phyloP scores from a whole-genome alignment of 139 green algal species.

The Chlamydomonas sp. region DNA sequence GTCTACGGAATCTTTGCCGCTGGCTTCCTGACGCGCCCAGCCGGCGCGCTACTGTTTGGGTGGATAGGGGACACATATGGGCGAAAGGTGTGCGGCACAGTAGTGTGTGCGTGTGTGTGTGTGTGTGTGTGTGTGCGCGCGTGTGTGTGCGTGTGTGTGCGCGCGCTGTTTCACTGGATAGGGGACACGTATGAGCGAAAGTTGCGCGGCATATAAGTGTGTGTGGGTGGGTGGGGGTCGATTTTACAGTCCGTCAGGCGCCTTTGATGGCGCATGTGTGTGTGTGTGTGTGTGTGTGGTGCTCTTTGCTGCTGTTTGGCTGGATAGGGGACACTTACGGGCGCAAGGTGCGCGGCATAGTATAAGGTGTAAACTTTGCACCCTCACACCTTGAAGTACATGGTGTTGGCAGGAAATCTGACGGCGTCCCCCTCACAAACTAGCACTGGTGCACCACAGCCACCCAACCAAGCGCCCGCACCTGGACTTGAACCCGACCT shows the following conservation, averaged over 20 bases:
- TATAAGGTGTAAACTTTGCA: neutral
- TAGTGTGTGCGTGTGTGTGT: too few relatives aligned
- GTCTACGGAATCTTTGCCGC: constrained; percentile 32
- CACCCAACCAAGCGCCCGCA: too few relatives aligned
- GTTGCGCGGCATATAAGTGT: constrained; percentile 6
- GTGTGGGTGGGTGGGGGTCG: neutral
- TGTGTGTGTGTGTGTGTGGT: neutral
- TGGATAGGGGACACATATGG: constrained; percentile 25
- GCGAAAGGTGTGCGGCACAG: constrained; percentile 10
- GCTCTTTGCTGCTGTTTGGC: constrained; percentile 20
- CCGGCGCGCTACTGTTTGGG: constrained; percentile 30
- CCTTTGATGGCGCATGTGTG: too few relatives aligned
- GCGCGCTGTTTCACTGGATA: constrained; percentile 21
- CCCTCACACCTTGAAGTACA: neutral
- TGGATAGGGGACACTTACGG: constrained; percentile 25
- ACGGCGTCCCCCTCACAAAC: neutral
- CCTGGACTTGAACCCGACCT: too few relatives aligned
- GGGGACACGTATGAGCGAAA: constrained; percentile 23
- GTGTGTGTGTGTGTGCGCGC: neutral
- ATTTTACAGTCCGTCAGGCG: too few relatives aligned
- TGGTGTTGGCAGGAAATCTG: neutral
- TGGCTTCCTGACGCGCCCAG: constrained; percentile 27
- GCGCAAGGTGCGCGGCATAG: constrained; percentile 11
- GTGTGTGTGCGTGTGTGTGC: neutral
- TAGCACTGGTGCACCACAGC: constrained; percentile 7